A percentile compares a stretch with the other conserved stretches of the same genome.
Evolutionary conservation across 176 grass and related monocot genomes (phyloP).

Genomic region (Rhipidocladum racemiflorum): DNA sequence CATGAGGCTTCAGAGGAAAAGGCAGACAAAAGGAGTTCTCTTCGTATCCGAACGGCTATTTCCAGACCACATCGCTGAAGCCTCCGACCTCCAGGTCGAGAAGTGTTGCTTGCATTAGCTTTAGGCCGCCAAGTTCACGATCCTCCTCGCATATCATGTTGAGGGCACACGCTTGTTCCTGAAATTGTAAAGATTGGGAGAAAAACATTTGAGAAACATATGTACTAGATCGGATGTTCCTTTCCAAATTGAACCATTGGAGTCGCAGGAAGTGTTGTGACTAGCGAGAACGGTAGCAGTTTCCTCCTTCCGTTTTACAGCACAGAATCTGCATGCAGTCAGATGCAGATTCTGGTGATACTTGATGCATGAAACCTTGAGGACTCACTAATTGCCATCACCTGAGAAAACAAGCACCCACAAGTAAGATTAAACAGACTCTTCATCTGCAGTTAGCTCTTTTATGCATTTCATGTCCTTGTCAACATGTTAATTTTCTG

Average conservation of each 20-base stretch:
- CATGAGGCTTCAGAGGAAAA: background rate
- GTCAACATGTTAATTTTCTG: background rate
- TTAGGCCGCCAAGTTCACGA: constrained; percentile 37
- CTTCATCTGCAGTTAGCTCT: background rate
- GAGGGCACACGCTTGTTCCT: constrained; percentile 57
- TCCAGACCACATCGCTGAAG: constrained; percentile 51
- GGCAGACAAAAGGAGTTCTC: background rate
- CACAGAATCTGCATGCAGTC: constrained; percentile 56
- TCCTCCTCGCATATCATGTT: constrained; percentile 46
- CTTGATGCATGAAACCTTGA: background rate
- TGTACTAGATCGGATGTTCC: background rate
- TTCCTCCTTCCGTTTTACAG: constrained; percentile 43
- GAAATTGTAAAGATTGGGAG: background rate
- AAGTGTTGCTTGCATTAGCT: constrained; percentile 46
- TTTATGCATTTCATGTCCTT: background rate
- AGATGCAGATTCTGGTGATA: constrained; percentile 36
- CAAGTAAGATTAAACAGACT: too few species aligned
- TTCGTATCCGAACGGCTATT: constrained; percentile 18
- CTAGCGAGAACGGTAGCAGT: background rate
- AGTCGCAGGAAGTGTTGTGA: background rate
- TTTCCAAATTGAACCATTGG: background rate
- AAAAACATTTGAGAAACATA: too few species aligned
- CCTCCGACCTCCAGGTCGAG: constrained; percentile 56
- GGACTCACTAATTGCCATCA: too few species aligned
- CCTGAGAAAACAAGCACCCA: too few species aligned